Evolutionary conservation across 352 stramenopile species (phyloP).

Genomic region (Pythium brachiatum): DNA sequence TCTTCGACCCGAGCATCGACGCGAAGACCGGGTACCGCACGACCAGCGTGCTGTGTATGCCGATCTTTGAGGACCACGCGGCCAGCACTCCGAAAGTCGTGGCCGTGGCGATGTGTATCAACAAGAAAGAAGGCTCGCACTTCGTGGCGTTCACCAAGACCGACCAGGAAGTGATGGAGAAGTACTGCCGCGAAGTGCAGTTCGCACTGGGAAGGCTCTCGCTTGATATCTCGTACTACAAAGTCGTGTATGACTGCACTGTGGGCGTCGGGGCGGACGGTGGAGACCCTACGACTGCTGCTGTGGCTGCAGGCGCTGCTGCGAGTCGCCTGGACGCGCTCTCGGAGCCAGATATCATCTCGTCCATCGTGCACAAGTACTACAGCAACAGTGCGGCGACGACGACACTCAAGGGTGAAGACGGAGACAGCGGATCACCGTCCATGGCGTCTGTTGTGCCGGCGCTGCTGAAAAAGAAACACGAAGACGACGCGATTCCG

Average conservation of each 20-base stretch:
- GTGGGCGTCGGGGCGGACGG: background rate
- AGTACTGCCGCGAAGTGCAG: conserved; percentile 63
- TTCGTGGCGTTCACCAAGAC: conserved; percentile 68
- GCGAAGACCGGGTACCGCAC: conserved; percentile 73
- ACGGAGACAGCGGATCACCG: background rate
- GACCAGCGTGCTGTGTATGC: conserved; percentile 69
- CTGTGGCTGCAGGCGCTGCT: background rate
- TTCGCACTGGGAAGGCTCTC: conserved; percentile 63
- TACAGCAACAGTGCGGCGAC: conserved; percentile 13
- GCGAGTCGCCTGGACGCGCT: conserved; percentile 10
- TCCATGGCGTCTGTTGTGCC: conserved; percentile 21
- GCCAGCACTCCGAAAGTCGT: conserved; percentile 51
- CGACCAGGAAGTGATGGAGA: conserved; percentile 55
- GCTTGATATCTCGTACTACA: conserved; percentile 80
- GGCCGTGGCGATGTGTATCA: conserved; percentile 85
- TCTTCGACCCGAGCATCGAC: conserved; percentile 71
- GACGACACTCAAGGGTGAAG: background rate
- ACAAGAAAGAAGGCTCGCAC: conserved; percentile 79
- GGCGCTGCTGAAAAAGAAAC: conserved; percentile 40
- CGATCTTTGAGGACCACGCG: conserved; percentile 67
- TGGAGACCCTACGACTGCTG: background rate
- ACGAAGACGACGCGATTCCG: conserved; percentile 49
- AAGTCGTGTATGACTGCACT: conserved; percentile 40
- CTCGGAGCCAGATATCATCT: conserved; percentile 33
- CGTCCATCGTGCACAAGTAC: conserved; percentile 38